Percentiles rank a stretch among this genome's conserved stretches.
These are phyloP conservation scores for Thymus mandschuricus DNA, from an alignment of 257 asterid species.

Conservation along the genomic window DNA sequence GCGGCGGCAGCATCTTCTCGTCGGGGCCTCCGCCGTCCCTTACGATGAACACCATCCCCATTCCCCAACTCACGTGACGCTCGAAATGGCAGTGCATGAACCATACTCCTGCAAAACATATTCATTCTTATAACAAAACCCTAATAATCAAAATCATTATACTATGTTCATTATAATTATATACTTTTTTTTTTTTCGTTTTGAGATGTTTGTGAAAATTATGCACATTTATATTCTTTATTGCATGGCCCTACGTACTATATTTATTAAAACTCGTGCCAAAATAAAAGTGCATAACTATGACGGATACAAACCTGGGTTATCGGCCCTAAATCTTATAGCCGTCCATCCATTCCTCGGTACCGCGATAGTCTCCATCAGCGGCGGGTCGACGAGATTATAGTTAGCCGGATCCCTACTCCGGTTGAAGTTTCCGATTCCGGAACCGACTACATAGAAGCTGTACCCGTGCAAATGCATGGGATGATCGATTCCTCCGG, in stretches of 20 bases:
- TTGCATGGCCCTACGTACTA: too few species aligned
- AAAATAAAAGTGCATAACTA: too few species aligned
- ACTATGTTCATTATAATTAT: too few species aligned
- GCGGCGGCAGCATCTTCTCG: constrained; percentile 48
- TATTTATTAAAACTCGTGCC: too few species aligned
- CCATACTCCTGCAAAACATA: constrained; percentile 45
- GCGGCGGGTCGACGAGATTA: constrained; percentile 65
- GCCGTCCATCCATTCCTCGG: constrained; percentile 58
- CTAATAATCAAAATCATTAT: too few species aligned
- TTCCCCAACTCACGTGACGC: constrained; percentile 51
- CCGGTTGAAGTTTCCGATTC: constrained; percentile 51
- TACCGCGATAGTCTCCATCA: constrained; percentile 50
- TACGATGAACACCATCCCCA: constrained; percentile 50
- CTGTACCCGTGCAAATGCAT: constrained; percentile 71
- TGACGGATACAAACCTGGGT: constrained; percentile 45
- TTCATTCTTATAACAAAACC: too few species aligned
- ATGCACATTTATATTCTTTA: too few species aligned
- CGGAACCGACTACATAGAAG: constrained; percentile 62
- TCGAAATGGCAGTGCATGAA: constrained; percentile 56
- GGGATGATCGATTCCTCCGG: constrained; percentile 54
- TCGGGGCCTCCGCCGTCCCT: constrained; percentile 35
- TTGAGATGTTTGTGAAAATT: too few species aligned
- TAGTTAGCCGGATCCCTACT: constrained; percentile 42
- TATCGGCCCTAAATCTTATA: constrained; percentile 54
- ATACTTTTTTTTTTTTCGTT: too few species aligned